phyloP scores from a whole-genome alignment of 2,329 filamentous ascomycete genomes.

The Aspergillus texensis region DNA sequence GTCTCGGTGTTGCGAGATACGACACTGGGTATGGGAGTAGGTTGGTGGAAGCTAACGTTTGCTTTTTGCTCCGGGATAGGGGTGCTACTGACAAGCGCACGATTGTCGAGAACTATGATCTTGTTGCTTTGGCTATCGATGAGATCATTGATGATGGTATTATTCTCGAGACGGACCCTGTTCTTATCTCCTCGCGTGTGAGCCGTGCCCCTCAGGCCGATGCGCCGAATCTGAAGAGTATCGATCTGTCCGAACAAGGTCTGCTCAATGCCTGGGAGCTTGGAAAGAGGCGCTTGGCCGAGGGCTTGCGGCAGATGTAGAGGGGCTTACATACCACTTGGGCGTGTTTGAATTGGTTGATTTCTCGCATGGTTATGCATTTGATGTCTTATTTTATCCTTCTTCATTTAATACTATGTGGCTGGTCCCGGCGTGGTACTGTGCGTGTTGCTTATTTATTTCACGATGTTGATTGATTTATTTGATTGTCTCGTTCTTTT shows the following conservation, averaged over 20 bases:
- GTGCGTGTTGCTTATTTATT: slow-evolving; percentile 28
- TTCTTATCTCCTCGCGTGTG: slow-evolving; percentile 88
- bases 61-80: slow-evolving; percentile 50
- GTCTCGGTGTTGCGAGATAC: not conserved
- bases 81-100: slow-evolving; percentile 97
- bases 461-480: slow-evolving; percentile 20
- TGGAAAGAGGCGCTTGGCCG: slow-evolving; percentile 86
- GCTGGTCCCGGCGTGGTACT: slow-evolving; percentile 41
- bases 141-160: slow-evolving; percentile 96
- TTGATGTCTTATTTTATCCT: slow-evolving; percentile 26
- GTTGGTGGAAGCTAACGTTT: not conserved
- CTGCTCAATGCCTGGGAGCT: slow-evolving; percentile 93
- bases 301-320: slow-evolving; percentile 73
- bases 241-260: slow-evolving; percentile 94
- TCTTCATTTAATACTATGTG: slow-evolving; percentile 30
- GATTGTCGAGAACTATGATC: slow-evolving; percentile 97
- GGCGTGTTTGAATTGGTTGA: slow-evolving; percentile 1
- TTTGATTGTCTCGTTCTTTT: slow-evolving; percentile 17
- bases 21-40: too few relatives aligned
- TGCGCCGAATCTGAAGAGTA: slow-evolving; percentile 82
- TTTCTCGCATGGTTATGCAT: slow-evolving; percentile 20
- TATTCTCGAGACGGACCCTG: slow-evolving; percentile 95
- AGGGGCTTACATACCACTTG: slow-evolving; percentile 6
- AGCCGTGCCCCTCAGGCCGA: slow-evolving; percentile 91
- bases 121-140: slow-evolving; percentile 90